A percentile compares a stretch with the other conserved stretches of the same genome.
Conservation (phyloP, 208 protist species). For the Phytomonas francai region DNA sequence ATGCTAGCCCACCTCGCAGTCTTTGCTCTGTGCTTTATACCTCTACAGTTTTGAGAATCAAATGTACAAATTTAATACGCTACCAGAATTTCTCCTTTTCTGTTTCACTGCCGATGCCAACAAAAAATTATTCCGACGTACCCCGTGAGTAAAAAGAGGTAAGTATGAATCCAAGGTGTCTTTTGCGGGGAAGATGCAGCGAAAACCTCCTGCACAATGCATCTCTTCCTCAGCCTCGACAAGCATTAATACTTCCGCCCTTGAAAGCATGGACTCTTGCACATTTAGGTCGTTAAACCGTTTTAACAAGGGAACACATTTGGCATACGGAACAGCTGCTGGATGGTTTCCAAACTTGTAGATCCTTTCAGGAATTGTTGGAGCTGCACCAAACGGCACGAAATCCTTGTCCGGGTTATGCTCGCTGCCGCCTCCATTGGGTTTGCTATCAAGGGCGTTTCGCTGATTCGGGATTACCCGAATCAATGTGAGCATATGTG, state of each 20-base stretch:
- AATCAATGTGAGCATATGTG: constrained; percentile 80
- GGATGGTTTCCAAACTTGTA: constrained; percentile 76
- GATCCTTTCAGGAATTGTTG: constrained; percentile 23
- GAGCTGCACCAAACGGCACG: constrained; percentile 18
- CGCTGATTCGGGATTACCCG: constrained; percentile 67
- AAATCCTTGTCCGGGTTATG: constrained; percentile 10
- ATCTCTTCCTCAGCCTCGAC: constrained; percentile 78
- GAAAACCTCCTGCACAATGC: constrained; percentile 68
- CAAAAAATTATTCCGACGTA: constrained; percentile 80
- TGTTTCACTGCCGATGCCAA: constrained; percentile 40
- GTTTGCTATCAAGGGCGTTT: constrained; percentile 20
- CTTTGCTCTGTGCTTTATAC: too few relatives aligned
- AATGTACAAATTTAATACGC: not conserved
- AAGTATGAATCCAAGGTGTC: constrained; percentile 58
- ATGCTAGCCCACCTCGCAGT: too few relatives aligned
- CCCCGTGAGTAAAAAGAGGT: constrained; percentile 68
- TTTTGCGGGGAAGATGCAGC: constrained; percentile 60
- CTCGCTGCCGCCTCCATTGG: constrained; percentile 11
- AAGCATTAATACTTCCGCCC: constrained; percentile 54
- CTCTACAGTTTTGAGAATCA: too few relatives aligned
- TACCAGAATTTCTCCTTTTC: not conserved
- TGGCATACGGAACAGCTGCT: constrained; percentile 22
- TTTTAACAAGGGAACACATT: constrained; percentile 34
- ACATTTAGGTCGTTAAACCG: constrained; percentile 53
- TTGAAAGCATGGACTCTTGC: constrained; percentile 59